phyloP scores from a whole-genome alignment of 2,329 filamentous ascomycete species.

The Blastomyces gilchristii region DNA sequence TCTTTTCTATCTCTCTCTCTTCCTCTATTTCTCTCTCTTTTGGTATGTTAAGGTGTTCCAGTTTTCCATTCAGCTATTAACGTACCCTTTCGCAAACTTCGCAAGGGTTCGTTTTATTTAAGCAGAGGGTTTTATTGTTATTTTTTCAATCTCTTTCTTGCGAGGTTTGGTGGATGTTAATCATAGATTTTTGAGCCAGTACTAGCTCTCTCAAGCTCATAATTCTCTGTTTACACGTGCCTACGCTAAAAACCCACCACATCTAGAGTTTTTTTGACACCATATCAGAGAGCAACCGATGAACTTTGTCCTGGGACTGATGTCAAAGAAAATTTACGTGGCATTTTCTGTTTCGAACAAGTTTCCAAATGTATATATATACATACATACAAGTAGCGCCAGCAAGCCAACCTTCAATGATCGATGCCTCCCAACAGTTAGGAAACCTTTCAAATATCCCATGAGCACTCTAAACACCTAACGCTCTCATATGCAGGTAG shows the following conservation, averaged over 20 bases:
- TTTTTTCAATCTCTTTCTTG: background rate
- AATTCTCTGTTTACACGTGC: background rate
- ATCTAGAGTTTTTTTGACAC: background rate
- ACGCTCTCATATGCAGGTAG: background rate
- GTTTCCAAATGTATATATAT: background rate
- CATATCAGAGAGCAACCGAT: background rate
- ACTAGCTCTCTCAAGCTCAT: background rate
- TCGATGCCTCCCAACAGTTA: background rate
- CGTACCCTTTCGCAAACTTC: background rate
- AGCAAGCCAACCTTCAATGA: background rate
- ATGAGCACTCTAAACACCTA: background rate
- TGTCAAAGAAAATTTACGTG: background rate
- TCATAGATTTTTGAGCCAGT: background rate
- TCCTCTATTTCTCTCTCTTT: background rate
- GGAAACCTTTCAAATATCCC: background rate
- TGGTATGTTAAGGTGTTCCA: background rate
- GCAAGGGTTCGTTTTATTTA: background rate
- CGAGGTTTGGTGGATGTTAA: background rate
- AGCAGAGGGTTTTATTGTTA: background rate
- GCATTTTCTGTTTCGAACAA: background rate
- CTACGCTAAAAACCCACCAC: too few species aligned
- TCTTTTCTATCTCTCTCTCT: background rate
- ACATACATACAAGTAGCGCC: background rate
- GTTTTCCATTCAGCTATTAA: background rate
- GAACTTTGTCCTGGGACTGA: background rate